Evolutionary conservation across 495 filamentous ascomycete species (phyloP).

Genomic region (Xylaria nigripes): DNA sequence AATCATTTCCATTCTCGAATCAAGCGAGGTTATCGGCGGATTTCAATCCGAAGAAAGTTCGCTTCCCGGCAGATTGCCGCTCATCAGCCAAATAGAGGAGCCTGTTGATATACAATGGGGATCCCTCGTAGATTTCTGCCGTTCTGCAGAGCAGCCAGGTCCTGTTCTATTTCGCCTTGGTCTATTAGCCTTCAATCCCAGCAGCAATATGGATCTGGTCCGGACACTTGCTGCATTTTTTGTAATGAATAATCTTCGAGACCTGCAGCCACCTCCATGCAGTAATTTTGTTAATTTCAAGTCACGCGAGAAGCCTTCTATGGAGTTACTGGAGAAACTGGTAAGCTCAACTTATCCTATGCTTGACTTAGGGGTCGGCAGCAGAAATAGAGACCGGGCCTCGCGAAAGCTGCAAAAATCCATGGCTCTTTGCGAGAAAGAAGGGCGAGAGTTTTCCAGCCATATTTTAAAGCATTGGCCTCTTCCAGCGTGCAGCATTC

Average conservation of each 20-base stretch:
- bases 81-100: slow-evolving; percentile 28
- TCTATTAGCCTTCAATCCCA: slow-evolving; percentile 13
- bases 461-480: slow-evolving; percentile 31
- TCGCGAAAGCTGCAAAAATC: slow-evolving; percentile 18
- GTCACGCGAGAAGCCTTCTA: slow-evolving; percentile 17
- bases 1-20: slow-evolving; percentile 20
- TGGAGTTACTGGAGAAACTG: slow-evolving; percentile 22
- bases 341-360: slow-evolving; percentile 4
- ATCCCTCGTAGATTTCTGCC: slow-evolving; percentile 27
- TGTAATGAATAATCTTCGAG: slow-evolving; percentile 21
- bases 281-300: slow-evolving; percentile 26
- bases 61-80: slow-evolving; percentile 14
- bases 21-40: slow-evolving; percentile 28
- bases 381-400: background rate
- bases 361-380: background rate
- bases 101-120: slow-evolving; percentile 32
- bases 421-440: slow-evolving; percentile 17
- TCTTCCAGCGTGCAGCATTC: slow-evolving; percentile 14
- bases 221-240: slow-evolving; percentile 24
- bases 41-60: slow-evolving; percentile 17
- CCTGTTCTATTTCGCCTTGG: slow-evolving; percentile 26
- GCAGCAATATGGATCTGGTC: slow-evolving; percentile 26
- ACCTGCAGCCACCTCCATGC: slow-evolving; percentile 20
- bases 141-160: slow-evolving; percentile 5
- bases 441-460: slow-evolving; percentile 21